Evolutionary conservation across 2,329 filamentous ascomycete species (phyloP), one percentile per base, ranked within the genome.

Genomic region (Massarina eburnea): DNA sequence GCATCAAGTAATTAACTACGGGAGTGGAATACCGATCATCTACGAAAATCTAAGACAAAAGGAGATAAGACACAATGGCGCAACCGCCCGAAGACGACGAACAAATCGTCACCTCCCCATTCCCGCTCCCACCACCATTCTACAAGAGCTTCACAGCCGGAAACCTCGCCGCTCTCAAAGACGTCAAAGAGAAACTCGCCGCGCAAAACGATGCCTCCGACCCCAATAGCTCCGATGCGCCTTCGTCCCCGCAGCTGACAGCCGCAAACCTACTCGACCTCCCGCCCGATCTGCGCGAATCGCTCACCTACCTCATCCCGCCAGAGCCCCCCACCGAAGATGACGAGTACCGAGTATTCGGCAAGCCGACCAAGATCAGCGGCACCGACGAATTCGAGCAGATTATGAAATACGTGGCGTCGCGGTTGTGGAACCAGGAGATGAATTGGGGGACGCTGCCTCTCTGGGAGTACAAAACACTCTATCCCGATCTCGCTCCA

Each of bases 81-180:
- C 56, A 58, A n/a, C 47, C 24, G 41, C 47, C 45, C 3, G 43
- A 51, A 15, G 54, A 58, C 15, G 61, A 63, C n/a, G 57, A 62
- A 21, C 53, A 56, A 18, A 38, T 36, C 7, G 19, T 55, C 17
- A 52, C 55, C 34, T 58, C 60, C 35, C 57, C 85, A 32, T 96
- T 91, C 67, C 92, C 94, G 19, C 83, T 87, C 41, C 94, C 94
- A 20, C 94, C 94, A 20, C 85, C 86, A 1, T 95, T 96, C 73
- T 97, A 89, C 84, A 85, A 86, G 57, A 80, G 88, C 67, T 97
- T 97, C 72, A 96, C 89, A 0, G 70, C 83, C 3, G 82, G 86
- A 21, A 95, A 92, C 63, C 62, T 89, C 41, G 72, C 81, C 12
- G 82, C 82, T 38, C 71, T 88, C 19, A 71, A 77, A 45, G 63